Conservation (phyloP, 768 basidiomycete genomes). For the Amanita pallidorosea region DNA sequence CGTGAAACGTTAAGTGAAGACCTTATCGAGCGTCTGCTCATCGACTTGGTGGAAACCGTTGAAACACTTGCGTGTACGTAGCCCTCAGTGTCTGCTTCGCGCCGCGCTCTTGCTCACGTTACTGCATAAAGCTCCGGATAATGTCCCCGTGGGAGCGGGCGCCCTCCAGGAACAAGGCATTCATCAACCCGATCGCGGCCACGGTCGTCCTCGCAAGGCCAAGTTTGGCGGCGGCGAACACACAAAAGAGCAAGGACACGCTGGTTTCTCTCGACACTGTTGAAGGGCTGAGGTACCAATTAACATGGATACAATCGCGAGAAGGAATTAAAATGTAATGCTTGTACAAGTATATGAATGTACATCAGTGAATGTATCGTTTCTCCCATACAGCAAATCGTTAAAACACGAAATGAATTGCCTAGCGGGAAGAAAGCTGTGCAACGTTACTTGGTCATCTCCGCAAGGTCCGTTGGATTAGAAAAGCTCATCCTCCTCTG, state of each 20-base stretch:
- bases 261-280: constrained; percentile 29
- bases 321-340: background rate
- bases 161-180: constrained; percentile 10
- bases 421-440: background rate
- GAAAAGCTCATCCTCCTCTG: constrained; percentile 69
- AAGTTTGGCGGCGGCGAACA: constrained; percentile 25
- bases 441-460: background rate
- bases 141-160: constrained; percentile 15
- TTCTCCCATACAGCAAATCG: too few species aligned
- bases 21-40: constrained; percentile 35
- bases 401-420: too few species aligned
- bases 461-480: constrained; percentile 15
- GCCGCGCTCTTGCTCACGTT: background rate
- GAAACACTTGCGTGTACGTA: constrained; percentile 34
- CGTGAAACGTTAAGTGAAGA: constrained; percentile 47
- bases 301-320: background rate
- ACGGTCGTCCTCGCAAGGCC: constrained; percentile 27
- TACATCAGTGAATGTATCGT: background rate
- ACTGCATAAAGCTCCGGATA: constrained; percentile 12
- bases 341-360: background rate
- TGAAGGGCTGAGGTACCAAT: constrained; percentile 10
- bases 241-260: constrained; percentile 15
- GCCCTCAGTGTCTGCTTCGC: background rate
- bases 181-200: constrained; percentile 27
- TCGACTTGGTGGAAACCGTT: constrained; percentile 38